phyloP scores from a whole-genome alignment of 768 basidiomycete genomes.

The Exidia glandulosa region DNA sequence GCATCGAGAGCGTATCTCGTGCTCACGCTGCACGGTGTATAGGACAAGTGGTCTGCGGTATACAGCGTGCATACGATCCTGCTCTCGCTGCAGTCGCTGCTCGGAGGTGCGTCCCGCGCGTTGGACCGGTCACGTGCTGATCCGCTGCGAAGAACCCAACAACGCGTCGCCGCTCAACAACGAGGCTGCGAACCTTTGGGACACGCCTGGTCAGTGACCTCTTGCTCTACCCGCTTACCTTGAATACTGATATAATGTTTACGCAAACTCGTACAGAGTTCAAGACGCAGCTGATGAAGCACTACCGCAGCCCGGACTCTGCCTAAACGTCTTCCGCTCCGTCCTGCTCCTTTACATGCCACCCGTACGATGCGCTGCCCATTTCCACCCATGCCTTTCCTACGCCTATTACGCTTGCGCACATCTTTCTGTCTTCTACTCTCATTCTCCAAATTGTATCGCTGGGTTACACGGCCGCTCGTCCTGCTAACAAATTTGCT shows the following conservation, averaged over 20 bases:
- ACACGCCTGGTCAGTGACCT: slow-evolving; percentile 36
- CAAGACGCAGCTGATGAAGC: slow-evolving; percentile 58
- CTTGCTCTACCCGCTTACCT: neutral
- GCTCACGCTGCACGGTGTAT: neutral
- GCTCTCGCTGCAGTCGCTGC: slow-evolving; percentile 73
- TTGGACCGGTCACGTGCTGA: neutral
- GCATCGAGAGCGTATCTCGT: neutral
- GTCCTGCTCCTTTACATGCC: too few species aligned
- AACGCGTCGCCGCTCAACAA: slow-evolving; percentile 84
- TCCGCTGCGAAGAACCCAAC: slow-evolving; percentile 58
- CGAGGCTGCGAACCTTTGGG: slow-evolving; percentile 79
- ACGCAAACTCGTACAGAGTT: slow-evolving; percentile 35
- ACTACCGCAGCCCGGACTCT: slow-evolving; percentile 38
- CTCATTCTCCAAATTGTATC: neutral
- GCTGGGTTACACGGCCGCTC: too few species aligned
- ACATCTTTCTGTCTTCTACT: neutral
- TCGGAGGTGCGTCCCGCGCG: slow-evolving; percentile 54
- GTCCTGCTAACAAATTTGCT: neutral
- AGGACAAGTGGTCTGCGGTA: slow-evolving; percentile 92
- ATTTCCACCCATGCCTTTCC: neutral
- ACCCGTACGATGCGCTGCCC: neutral
- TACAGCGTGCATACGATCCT: slow-evolving; percentile 88
- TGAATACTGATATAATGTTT: neutral
- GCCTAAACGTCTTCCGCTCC: neutral
- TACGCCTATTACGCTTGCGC: neutral